These are phyloP conservation scores for Tympanopsis confertula DNA, from an alignment of 2,329 filamentous ascomycete species.

Conservation along the genomic window DNA sequence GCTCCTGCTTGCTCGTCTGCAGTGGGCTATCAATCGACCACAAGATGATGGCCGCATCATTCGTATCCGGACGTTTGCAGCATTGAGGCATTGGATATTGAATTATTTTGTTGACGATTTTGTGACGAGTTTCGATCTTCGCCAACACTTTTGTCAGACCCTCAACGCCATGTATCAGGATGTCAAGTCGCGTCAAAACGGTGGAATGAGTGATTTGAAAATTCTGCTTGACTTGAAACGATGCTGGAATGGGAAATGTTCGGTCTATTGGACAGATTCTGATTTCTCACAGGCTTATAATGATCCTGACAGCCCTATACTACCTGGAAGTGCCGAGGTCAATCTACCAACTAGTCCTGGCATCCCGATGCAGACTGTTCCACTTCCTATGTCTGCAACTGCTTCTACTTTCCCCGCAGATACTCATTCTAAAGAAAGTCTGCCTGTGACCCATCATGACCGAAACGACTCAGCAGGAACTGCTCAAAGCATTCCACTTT, in stretches of 20 bases:
- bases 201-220: slow-evolving; percentile 26
- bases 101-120: slow-evolving; percentile 64
- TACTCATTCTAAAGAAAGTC: no score
- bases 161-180: not conserved
- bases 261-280: slow-evolving; percentile 41
- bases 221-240: slow-evolving; percentile 58
- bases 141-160: not conserved
- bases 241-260: slow-evolving; percentile 57
- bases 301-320: not conserved
- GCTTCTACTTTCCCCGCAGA: no score
- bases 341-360: no score
- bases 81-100: slow-evolving; percentile 56
- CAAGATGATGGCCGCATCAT: slow-evolving; percentile 59
- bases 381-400: no score
- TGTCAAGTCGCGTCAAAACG: not conserved
- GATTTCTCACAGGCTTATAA: not conserved
- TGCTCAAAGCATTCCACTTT: not conserved
- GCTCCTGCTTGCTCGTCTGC: slow-evolving; percentile 47
- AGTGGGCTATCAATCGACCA: slow-evolving; percentile 50
- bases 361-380: no score
- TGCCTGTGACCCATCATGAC: not conserved
- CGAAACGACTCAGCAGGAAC: not conserved
- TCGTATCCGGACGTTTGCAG: slow-evolving; percentile 55
- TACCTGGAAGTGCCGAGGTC: no score
- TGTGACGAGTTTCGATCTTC: slow-evolving; percentile 14